A percentile compares a stretch with the other conserved stretches of the same genome.
phyloP scores from a whole-genome alignment of 345 rosid genomes.

The Streptanthus diversifolius region DNA sequence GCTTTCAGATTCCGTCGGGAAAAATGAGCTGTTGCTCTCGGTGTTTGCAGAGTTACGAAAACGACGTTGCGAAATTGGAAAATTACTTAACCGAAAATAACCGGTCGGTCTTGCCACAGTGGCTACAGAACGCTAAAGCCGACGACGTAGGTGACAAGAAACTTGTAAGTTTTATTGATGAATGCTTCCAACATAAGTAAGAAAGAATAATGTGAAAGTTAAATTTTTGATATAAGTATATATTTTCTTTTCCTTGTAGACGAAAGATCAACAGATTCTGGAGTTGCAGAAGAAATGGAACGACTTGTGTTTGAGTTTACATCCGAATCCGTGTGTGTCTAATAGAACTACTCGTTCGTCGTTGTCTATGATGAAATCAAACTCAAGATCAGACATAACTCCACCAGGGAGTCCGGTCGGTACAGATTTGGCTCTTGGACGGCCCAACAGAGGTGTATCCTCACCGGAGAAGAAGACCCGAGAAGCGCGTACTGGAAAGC shows the following conservation, averaged over 20 bases:
- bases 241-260: conserved; percentile 38
- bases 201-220: background rate
- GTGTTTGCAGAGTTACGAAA: conserved; percentile 62
- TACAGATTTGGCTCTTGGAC: conserved; percentile 84
- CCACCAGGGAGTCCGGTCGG: conserved; percentile 77
- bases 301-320: conserved; percentile 56
- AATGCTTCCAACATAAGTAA: background rate
- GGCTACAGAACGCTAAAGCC: conserved; percentile 75
- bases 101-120: conserved; percentile 60
- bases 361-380: conserved; percentile 36
- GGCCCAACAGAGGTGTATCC: conserved; percentile 40
- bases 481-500: conserved; percentile 42
- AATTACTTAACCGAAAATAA: conserved; percentile 42
- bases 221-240: too few relatives aligned
- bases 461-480: conserved; percentile 43
- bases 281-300: conserved; percentile 89
- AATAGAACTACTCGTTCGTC: conserved; percentile 47
- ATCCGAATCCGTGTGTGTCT: conserved; percentile 46
- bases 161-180: conserved; percentile 27
- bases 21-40: conserved; percentile 57
- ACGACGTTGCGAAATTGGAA: conserved; percentile 57
- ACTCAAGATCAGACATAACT: conserved; percentile 36
- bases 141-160: conserved; percentile 44
- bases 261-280: conserved; percentile 53
- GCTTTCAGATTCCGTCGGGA: conserved; percentile 34